Evolutionary conservation across 129 eudicot genomes (phyloP).

Genomic region (Centaurea solstitialis): DNA sequence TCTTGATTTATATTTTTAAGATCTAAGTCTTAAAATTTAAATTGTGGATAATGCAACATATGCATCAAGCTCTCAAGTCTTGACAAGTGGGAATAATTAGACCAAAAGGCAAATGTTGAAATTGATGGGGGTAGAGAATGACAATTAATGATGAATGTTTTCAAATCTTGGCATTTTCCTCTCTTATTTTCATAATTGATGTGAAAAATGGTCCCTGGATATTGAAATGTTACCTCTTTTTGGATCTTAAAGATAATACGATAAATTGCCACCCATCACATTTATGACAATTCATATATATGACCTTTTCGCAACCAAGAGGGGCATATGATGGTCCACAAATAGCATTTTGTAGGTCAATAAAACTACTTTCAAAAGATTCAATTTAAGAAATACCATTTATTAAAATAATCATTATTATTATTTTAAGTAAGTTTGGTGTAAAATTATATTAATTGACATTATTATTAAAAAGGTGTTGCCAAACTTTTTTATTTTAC

Average conservation of each 20-base stretch:
- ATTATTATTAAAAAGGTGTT: background rate
- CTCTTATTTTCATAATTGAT: background rate
- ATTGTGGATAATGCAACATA: conserved; percentile 19
- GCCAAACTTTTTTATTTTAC: background rate
- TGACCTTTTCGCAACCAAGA: conserved; percentile 3
- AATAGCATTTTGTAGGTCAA: conserved; percentile 17
- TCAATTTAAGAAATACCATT: background rate
- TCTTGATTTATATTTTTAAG: background rate
- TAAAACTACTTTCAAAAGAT: background rate
- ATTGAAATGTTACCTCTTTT: conserved; percentile 22
- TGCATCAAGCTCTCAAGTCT: conserved; percentile 23
- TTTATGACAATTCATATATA: conserved; percentile 11
- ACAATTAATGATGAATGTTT: conserved; percentile 11
- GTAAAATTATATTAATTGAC: background rate
- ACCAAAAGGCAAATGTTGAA: conserved; percentile 25
- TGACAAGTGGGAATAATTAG: conserved; percentile 20
- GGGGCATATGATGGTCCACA: conserved; percentile 21
- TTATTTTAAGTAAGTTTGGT: background rate
- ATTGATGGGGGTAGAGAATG: conserved; percentile 16
- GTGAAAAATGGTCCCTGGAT: conserved; percentile 26
- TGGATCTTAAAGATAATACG: conserved; percentile 23
- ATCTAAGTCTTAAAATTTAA: background rate
- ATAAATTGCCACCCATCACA: conserved; percentile 21
- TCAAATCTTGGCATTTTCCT: conserved; percentile 15
- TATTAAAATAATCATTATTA: too few relatives aligned